Evolutionary conservation across 306 rosid genomes (phyloP), one percentile per base, ranked within the genome.

Genomic region (Cicer arietinum): DNA sequence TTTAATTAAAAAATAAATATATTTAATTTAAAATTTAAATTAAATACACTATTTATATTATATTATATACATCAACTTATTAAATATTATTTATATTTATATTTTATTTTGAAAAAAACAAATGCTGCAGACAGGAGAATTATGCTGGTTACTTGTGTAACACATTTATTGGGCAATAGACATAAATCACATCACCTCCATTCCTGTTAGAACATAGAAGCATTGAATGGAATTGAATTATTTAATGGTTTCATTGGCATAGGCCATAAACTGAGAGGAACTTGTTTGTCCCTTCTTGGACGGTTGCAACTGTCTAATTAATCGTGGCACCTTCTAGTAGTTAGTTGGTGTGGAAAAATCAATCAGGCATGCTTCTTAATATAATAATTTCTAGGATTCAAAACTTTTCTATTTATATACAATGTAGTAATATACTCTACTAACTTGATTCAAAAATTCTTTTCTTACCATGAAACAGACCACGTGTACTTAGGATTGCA

Each of bases 121-220:
- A 3, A 30, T 3, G 35, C 0, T 30, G 35, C 35, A 14, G 0
- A 14, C 16, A 30, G 35, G 35, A 30, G 35, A 30, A 30, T 30
- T 30, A 30, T 30, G 35, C 35, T 48, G 13, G 77, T 47, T 47
- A 22, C 45, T 25, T 76, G 6, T 14, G 69, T 35, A 57, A 71
- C 16, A 53, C 68, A 85, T 64, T 78, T 74, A 86, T 74, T 81
- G 68, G 76, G 53, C 65, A 39, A 63, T 54, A 67, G 3, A 45
- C 60, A 82, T 52, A 25, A 83, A 60, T 75, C 10, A 57, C 41
- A 45, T 84, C 91, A 81, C 91, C 93, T 87, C 90, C 82, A 18
- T 80, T 89, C 43, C 81, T 42, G 93, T 70, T 87, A 87, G 81
- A 85, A 37, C 35, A 30, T 3, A 30, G 35, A 30, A 30, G 35